These are phyloP conservation scores for Cichorium intybus DNA, from an alignment of 140 eudicot genomes.

Conservation along the genomic window DNA sequence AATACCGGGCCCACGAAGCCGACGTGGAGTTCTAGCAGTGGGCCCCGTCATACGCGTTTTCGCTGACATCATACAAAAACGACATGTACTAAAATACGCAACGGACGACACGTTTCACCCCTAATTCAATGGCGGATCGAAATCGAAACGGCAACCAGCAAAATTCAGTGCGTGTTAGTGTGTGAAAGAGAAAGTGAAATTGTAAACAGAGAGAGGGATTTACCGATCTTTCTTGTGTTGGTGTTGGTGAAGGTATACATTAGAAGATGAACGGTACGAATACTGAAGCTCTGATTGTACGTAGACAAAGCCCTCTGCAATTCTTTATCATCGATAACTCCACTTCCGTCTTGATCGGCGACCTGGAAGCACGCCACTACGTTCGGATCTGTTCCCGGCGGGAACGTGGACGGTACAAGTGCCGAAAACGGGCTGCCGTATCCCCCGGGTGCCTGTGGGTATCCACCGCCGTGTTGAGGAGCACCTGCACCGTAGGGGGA, in stretches of 20 bases:
- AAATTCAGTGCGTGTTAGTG: not conserved
- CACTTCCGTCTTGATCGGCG: conserved; percentile 81
- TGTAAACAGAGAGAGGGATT: not conserved
- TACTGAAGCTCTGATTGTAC: conserved; percentile 60
- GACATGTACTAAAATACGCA: conserved; percentile 12
- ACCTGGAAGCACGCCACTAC: conserved; percentile 67
- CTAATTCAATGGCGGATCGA: conserved; percentile 5
- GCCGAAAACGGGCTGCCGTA: conserved; percentile 70
- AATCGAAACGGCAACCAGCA: not conserved
- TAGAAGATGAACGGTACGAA: conserved; percentile 85
- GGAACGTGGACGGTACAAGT: conserved; percentile 70
- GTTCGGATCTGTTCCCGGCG: conserved; percentile 91
- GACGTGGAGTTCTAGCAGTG: conserved; percentile 1
- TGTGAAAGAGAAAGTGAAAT: conserved; percentile 11
- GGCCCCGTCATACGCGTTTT: conserved; percentile 18
- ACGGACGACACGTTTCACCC: conserved; percentile 2
- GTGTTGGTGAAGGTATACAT: conserved; percentile 78
- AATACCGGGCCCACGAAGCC: conserved; percentile 4
- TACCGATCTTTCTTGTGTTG: conserved; percentile 67
- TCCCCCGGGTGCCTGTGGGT: conserved; percentile 34
- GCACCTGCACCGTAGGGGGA: conserved; percentile 45
- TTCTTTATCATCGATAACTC: conserved; percentile 78
- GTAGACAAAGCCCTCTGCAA: conserved; percentile 66
- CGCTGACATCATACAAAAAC: not conserved
- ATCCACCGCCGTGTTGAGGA: conserved; percentile 28